Evolutionary conservation across 345 rosid species (phyloP), one percentile per base, ranked within the genome.

Genomic region (Euphorbia lathyris): DNA sequence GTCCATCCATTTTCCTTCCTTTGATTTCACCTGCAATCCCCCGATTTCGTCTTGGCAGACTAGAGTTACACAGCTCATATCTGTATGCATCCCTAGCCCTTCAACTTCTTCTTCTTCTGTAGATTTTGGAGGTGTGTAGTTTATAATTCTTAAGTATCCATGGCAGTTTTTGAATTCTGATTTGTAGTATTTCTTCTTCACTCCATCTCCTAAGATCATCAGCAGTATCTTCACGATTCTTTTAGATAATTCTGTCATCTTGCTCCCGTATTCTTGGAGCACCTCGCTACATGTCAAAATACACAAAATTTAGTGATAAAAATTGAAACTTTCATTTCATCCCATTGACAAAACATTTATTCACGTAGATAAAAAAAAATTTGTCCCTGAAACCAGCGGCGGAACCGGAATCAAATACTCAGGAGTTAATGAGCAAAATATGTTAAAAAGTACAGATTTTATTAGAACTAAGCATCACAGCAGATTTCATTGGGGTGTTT

Each of bases 61-160:
- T 11, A 83, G 72, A 2, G 84, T 81, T 27, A 83, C 63, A 27
- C 82, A 81, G 71, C 87, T 79, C 83, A 84, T 79, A 55, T 81
- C 85, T 16, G 85, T 79, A 23, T 84, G 85, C 77, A 70, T 81
- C 40, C 87, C 87, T 7, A 81, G 79, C 7, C 85, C 87, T 34
- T 79, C 87, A 2, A 69, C 70, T 34, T 67, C 81, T 5, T 64
- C 63, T 36, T 67, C 63, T 45, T 69, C 65, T 53, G 58, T n/a
- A 27, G 7, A n/a, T 26, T 68, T 38, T 14, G 85, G 77, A 12
- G 83, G 69, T 2, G 70, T 58, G 76, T 81, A 81, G 72, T 79
- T 81, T 58, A 68, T 65, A 36, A 84, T 71, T 64, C 83, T 77
- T 52, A 81, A 42, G 65, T 84, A 81, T 32, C 87, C 83, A 63